These are phyloP conservation scores for Tylopilus cervinicoccineus DNA, from an alignment of 768 basidiomycete genomes.

Conservation along the genomic window DNA sequence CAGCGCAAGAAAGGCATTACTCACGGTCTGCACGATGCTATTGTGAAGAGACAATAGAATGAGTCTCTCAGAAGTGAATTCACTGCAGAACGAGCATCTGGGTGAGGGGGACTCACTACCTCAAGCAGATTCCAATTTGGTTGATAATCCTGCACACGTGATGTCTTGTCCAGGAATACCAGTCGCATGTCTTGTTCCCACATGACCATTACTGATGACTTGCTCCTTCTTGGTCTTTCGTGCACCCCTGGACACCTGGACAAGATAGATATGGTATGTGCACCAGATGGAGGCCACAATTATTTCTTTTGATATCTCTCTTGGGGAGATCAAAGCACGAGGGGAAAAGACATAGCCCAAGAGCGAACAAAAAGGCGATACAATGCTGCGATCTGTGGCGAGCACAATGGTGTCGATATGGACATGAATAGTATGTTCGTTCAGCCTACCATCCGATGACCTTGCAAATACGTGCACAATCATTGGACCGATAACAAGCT, in stretches of 20 bases:
- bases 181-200: background rate
- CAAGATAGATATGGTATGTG: background rate
- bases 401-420: too few species aligned
- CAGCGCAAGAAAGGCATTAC: background rate
- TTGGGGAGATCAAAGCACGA: too few species aligned
- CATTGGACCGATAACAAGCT: background rate
- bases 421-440: too few species aligned
- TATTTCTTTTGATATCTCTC: background rate
- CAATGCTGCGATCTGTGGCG: too few species aligned
- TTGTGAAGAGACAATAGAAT: background rate
- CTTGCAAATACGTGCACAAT: background rate
- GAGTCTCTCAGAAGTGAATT: background rate
- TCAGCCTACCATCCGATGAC: too few species aligned
- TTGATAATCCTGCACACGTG: background rate
- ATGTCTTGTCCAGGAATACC: background rate
- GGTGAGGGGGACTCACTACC: background rate
- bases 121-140: background rate
- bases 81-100: background rate
- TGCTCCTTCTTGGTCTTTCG: too few species aligned
- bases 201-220: background rate
- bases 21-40: constrained; percentile 14
- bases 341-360: too few species aligned
- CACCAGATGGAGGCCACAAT: background rate
- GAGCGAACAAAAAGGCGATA: too few species aligned
- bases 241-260: background rate